Evolutionary conservation across 2,329 filamentous ascomycete genomes (phyloP).

Genomic region (Allantophomopsis cytisporea): DNA sequence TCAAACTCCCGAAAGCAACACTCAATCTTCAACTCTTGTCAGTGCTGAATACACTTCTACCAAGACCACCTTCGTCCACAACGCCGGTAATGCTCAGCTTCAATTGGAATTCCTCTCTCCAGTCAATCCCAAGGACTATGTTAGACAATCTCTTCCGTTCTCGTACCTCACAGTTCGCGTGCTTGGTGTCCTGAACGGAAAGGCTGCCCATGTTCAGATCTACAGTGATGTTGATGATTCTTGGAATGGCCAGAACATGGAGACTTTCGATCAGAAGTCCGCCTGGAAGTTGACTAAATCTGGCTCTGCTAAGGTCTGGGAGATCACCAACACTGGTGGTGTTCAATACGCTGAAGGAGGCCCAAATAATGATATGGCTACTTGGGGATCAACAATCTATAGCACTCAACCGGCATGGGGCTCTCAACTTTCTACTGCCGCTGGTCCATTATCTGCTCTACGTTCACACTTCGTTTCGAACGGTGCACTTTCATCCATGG

Average conservation of each 20-base stretch:
- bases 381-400: conserved; percentile 2
- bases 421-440: conserved; percentile 1
- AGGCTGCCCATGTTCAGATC: conserved; percentile 12
- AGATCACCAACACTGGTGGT: conserved; percentile 3
- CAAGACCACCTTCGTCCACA: conserved; percentile 15
- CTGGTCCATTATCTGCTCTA: conserved; percentile 19
- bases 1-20: conserved; percentile 6
- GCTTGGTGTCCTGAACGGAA: not conserved
- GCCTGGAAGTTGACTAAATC: conserved; percentile 4
- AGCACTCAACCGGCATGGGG: not conserved
- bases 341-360: conserved; percentile 1
- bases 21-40: conserved; percentile 9
- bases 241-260: conserved; percentile 17
- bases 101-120: conserved; percentile 22
- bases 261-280: conserved; percentile 1
- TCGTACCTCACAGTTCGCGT: conserved; percentile 17
- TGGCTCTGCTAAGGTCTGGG: conserved; percentile 2
- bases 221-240: conserved; percentile 19
- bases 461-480: conserved; percentile 28
- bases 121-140: conserved; percentile 17
- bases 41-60: conserved; percentile 17
- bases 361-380: conserved; percentile 1
- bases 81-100: conserved; percentile 13
- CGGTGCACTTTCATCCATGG: conserved; percentile 30
- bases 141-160: conserved; percentile 20